Conservation (phyloP, 164 flowering plant genomes). For the Magnolia sinica region DNA sequence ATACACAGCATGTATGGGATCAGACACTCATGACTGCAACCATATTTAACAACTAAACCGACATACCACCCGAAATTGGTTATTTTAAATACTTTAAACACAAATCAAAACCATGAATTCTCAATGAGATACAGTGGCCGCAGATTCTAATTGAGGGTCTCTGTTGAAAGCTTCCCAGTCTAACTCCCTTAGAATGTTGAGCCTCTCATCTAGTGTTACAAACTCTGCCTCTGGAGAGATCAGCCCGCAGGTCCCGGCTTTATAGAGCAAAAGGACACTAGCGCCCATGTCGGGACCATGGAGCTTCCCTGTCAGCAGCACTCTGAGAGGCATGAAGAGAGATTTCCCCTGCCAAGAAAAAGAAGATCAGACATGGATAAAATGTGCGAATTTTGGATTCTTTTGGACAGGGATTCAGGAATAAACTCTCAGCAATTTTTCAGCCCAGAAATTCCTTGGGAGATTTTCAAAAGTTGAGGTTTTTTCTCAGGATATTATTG, state of each 20-base stretch:
- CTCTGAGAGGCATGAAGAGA: slow-evolving; percentile 92
- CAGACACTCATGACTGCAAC: too few species aligned
- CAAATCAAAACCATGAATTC: slow-evolving; percentile 15
- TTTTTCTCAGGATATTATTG: too few species aligned
- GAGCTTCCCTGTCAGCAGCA: slow-evolving; percentile 86
- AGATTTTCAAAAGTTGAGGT: too few species aligned
- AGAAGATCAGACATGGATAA: too few species aligned
- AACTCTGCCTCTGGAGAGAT: slow-evolving; percentile 59
- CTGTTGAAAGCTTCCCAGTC: slow-evolving; percentile 64
- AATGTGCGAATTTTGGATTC: too few species aligned
- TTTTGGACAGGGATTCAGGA: too few species aligned
- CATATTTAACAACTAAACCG: too few species aligned
- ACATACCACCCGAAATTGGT: neutral
- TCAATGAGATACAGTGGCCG: slow-evolving; percentile 32
- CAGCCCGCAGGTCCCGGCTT: slow-evolving; percentile 52
- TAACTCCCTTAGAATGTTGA: slow-evolving; percentile 52
- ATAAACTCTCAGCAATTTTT: too few species aligned
- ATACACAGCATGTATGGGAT: too few species aligned
- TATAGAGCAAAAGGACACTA: slow-evolving; percentile 56
- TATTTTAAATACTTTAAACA: neutral
- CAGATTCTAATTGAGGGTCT: slow-evolving; percentile 38
- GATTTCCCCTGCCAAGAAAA: slow-evolving; percentile 69
- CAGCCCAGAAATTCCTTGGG: too few species aligned
- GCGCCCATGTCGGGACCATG: slow-evolving; percentile 93
- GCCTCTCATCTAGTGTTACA: slow-evolving; percentile 61